Base-by-base conservation (phyloP, 352 stramenopile genomes). In the Phytopythium aichiense region DNA sequence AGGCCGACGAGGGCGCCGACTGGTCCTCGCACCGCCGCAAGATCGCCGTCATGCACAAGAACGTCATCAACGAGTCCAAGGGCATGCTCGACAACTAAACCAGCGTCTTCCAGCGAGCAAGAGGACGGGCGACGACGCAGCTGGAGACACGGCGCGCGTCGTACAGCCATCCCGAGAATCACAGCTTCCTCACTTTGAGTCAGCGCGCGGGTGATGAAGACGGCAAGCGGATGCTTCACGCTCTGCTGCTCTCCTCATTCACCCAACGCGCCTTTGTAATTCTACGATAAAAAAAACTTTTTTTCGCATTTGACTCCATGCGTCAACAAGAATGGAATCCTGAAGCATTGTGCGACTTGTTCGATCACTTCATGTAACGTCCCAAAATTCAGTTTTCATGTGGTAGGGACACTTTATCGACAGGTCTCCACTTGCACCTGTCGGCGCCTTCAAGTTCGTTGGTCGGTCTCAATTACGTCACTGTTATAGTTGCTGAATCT, bases 41-140 rank as follows among this genome's bases (percentile, higher is more conserved):
- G 69, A 73, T 92, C 60, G 84, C 84, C 54, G 85, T 69, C 25
- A 68, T 81, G 56, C 70, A 82, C 74, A 87, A 90, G 69, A 92
- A 92, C 73, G 72, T 67, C 61, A 69, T 92, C 61, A 92, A 92
- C 76, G 82, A 92, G 68, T 58, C 79, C 72, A 92, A 92, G 76
- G 76, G 78, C 23, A 9, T 40, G 35, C 65, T 91, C 35, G 81
- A 85, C 72, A 75, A 81, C 23, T 74, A 75, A 18, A 12, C 23
- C 25, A 18, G 7, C 18, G 25, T 1, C 40, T 43, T n/a, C 56
- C 46, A 31, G 13, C 25, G 48, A 54, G 25, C 46, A 23, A 18
- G 25, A 4, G 8, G 45, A 51, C 45, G 22, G n/a, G 11, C 45
- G 45, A 31, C 20, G 9, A 20, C n/a, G 45, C 45, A 20, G 16